phyloP scores from a whole-genome alignment of 805 yeast genomes.

The Saccharomycopsis synnaedendra region DNA sequence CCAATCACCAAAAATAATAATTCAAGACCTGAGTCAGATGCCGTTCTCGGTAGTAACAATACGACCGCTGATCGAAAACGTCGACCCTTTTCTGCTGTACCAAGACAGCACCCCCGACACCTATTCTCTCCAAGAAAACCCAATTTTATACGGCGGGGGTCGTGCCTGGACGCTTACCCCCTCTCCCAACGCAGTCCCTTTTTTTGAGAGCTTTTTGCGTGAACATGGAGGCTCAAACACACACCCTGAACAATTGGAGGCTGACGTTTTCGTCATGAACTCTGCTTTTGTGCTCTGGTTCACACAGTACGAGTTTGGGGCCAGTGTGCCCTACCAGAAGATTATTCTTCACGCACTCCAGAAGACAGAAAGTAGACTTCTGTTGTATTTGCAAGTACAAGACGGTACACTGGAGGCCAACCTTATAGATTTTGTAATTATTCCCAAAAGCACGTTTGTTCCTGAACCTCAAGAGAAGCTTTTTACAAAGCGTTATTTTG shows the following conservation, averaged over 20 bases:
- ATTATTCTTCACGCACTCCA: constrained; percentile 19
- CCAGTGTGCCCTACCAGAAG: constrained; percentile 25
- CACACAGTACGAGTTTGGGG: constrained; percentile 22
- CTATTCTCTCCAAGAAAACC: constrained; percentile 15
- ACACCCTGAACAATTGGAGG: neutral
- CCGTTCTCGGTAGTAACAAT: too few species aligned
- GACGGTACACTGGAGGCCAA: neutral
- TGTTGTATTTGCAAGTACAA: constrained; percentile 16
- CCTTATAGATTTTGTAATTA: neutral
- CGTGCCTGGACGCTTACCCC: constrained; percentile 9
- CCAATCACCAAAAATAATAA: too few species aligned
- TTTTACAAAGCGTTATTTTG: constrained; percentile 24
- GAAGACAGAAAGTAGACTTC: constrained; percentile 1
- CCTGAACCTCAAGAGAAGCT: neutral
- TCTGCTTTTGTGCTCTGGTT: constrained; percentile 30
- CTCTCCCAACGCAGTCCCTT: neutral
- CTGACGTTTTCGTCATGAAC: constrained; percentile 29
- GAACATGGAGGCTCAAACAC: neutral
- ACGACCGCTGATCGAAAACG: constrained; percentile 8
- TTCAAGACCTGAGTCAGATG: too few species aligned
- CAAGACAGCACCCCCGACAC: constrained; percentile 10
- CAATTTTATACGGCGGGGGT: constrained; percentile 15
- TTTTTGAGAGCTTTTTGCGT: neutral
- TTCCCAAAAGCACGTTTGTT: neutral
- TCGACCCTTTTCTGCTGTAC: constrained; percentile 10